Conservation (phyloP, 1,284 basidiomycete species). For the Naganishia cerealis region DNA sequence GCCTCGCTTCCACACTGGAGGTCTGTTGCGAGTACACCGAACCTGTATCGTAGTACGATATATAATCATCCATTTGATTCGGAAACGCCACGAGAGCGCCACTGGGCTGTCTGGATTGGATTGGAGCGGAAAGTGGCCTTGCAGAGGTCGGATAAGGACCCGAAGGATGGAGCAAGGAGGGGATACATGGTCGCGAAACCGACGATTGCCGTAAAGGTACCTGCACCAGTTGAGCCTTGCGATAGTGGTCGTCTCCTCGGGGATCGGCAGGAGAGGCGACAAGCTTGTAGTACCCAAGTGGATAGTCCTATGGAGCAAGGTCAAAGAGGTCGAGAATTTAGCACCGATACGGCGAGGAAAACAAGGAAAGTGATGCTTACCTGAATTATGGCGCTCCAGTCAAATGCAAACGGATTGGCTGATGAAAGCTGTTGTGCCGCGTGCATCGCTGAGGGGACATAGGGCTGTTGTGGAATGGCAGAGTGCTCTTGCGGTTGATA, state of each 20-base stretch:
- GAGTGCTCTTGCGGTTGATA: background rate
- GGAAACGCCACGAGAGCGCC: background rate
- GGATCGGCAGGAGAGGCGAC: slow-evolving; percentile 14
- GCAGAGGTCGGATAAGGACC: background rate
- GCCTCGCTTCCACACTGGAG: background rate
- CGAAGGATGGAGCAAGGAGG: slow-evolving; percentile 5
- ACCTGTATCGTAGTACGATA: background rate
- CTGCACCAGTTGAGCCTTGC: slow-evolving; percentile 14
- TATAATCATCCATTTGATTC: background rate
- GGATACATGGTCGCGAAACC: background rate
- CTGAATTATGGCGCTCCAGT: background rate
- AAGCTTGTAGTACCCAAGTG: slow-evolving; percentile 24
- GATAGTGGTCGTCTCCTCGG: slow-evolving; percentile 17
- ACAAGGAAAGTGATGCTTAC: background rate
- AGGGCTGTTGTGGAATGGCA: background rate
- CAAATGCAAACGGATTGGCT: slow-evolving; percentile 1
- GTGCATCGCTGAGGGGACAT: background rate
- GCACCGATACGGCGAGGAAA: background rate
- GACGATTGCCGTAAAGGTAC: background rate
- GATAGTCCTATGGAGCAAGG: background rate
- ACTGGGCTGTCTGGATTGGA: background rate
- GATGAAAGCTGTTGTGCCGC: background rate
- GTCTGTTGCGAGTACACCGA: background rate
- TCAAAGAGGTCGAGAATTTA: background rate
- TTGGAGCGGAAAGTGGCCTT: slow-evolving; percentile 3